These are phyloP conservation scores for Septoria petroselini DNA, from an alignment of 2,329 filamentous ascomycete species.

Conservation along the genomic window DNA sequence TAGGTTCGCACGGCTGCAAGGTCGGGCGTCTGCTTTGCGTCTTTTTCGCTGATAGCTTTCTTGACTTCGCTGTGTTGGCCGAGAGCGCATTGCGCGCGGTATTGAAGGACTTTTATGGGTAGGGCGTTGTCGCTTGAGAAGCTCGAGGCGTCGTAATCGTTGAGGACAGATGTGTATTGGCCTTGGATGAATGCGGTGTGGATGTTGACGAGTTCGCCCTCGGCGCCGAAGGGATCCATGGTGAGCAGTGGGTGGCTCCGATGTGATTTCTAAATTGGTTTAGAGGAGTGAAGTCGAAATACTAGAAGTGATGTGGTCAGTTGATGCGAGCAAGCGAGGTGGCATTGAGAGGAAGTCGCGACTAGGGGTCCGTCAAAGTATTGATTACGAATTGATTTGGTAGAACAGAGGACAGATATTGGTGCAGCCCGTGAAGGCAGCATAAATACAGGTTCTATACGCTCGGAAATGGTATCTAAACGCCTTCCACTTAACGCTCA, in stretches of 20 bases:
- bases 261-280: no score
- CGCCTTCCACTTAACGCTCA: conserved; percentile 3
- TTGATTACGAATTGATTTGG: not conserved
- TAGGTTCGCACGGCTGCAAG: conserved; percentile 73
- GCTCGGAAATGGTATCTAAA: conserved; percentile 1
- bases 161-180: conserved; percentile 78
- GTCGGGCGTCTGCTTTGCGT: conserved; percentile 60
- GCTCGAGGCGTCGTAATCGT: conserved; percentile 73
- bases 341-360: not conserved
- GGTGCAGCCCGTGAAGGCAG: not conserved
- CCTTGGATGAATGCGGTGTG: conserved; percentile 68
- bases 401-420: not conserved
- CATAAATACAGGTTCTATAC: conserved; percentile 7
- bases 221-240: conserved; percentile 64
- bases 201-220: conserved; percentile 66
- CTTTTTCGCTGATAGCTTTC: conserved; percentile 62
- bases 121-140: conserved; percentile 76
- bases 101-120: conserved; percentile 71
- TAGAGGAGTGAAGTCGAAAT: no score
- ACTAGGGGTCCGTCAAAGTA: conserved; percentile 1
- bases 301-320: no score
- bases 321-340: conserved; percentile 1
- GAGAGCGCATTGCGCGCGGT: conserved; percentile 79
- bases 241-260: no score
- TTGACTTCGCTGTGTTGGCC: conserved; percentile 73